A percentile compares a stretch with the other conserved stretches of the same genome.
These are phyloP conservation scores for Macrocystidia cucumis DNA, from an alignment of 1,284 basidiomycete genomes.

Conservation along the genomic window DNA sequence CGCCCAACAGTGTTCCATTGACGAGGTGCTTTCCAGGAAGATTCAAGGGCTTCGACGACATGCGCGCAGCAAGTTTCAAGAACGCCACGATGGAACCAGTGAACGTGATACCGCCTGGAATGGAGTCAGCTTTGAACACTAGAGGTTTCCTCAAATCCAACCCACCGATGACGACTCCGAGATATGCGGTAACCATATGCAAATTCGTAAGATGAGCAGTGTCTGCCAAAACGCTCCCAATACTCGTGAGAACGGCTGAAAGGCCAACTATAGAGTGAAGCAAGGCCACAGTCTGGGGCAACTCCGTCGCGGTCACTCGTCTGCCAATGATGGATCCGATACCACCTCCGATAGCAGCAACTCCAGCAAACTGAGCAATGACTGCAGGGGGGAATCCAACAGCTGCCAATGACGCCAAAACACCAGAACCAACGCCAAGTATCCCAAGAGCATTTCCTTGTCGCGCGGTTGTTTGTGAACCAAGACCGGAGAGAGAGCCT, in stretches of 20 bases:
- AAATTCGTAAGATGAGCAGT: constrained; percentile 57
- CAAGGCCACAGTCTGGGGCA: constrained; percentile 63
- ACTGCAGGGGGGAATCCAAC: constrained; percentile 74
- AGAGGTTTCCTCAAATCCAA: not conserved
- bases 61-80: constrained; percentile 74
- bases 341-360: constrained; percentile 62
- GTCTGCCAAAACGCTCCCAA: constrained; percentile 70
- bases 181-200: constrained; percentile 76
- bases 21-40: constrained; percentile 73
- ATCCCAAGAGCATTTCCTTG: constrained; percentile 81
- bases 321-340: constrained; percentile 69
- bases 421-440: constrained; percentile 73
- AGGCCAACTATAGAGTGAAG: constrained; percentile 79
- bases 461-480: constrained; percentile 71
- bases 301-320: constrained; percentile 77
- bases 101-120: constrained; percentile 62
- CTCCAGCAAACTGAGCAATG: constrained; percentile 69
- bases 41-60: constrained; percentile 64
- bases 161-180: constrained; percentile 75
- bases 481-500: constrained; percentile 70
- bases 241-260: constrained; percentile 78
- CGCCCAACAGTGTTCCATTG: constrained; percentile 60
- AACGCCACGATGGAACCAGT: constrained; percentile 86
- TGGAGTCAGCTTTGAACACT: not conserved
- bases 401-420: constrained; percentile 71